Base-by-base conservation (phyloP, 2,329 filamentous ascomycete genomes). In the Pseudofabraea citricarpa region DNA sequence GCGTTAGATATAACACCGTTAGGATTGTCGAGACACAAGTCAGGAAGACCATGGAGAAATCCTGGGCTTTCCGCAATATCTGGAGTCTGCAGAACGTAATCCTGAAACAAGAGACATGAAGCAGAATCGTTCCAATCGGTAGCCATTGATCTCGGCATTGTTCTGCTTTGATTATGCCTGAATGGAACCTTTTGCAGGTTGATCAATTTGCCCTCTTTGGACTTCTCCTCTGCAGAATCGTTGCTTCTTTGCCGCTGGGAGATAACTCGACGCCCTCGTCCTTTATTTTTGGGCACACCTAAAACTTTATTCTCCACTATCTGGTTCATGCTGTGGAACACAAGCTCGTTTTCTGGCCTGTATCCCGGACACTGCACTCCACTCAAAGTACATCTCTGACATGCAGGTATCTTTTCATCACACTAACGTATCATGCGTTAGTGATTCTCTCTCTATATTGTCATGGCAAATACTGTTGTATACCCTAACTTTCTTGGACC, bases 301-400 rank as follows among this genome's bases (percentile, higher is more conserved):
- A 29, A 29, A 15, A 29, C 26, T 29, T 24, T n/a, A 18, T 16
- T 35, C 26, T 35, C 40, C 19, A 42, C 29, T 9, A 15, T 27
- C n/a, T 18, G 13, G n/a, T 42, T 42, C 40, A 42, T 42, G 29
- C 40, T 42, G 19, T 21, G 20, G 22, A 42, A 42, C 19, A 23
- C 31, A n/a, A 42, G 26, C 15, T 24, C 19, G 12, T 15, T 36
- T 18, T 33, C 27, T 4, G 40, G 31, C 13, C 31, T 19, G 23
- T 42, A 42, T 24, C 29, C 40, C 12, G 26, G 26, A 6, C 26
- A 29, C 15, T 6, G 12, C 12, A 29, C 15, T 10, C 26, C 26
- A 29, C 15, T 29, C 26, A 15, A 4, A 13, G 15, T 15, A 15
- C 26, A 29, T 29, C 26, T 10, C 6, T 13, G 6, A 29, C 26